Evolutionary conservation across 2,329 filamentous ascomycete genomes (phyloP).

Genomic region (Colletotrichum navitas): DNA sequence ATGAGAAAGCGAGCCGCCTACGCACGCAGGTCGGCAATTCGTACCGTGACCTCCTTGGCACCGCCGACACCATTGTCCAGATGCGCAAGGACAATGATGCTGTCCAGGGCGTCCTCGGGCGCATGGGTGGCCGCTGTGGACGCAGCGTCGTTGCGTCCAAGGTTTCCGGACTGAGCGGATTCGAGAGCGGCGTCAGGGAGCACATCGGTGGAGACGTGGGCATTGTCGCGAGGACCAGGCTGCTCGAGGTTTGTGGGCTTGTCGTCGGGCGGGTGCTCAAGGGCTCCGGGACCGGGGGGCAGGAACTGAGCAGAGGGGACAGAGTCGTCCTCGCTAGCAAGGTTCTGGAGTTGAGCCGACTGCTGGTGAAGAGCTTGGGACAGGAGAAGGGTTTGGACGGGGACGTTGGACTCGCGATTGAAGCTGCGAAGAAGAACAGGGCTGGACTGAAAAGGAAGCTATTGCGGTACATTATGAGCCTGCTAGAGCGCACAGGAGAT

Average conservation of each 20-base stretch:
- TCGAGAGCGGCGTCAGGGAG: constrained; percentile 50
- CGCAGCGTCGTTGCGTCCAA: constrained; percentile 77
- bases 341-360: constrained; percentile 79
- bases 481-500: constrained; percentile 73
- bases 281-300: constrained; percentile 48
- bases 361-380: constrained; percentile 80
- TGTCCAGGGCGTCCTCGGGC: constrained; percentile 78
- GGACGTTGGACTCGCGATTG: constrained; percentile 58
- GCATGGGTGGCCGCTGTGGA: constrained; percentile 83
- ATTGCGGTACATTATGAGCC: constrained; percentile 75
- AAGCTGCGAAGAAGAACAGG: constrained; percentile 74
- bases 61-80: constrained; percentile 91
- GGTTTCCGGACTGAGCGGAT: constrained; percentile 66
- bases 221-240: constrained; percentile 58
- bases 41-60: constrained; percentile 91
- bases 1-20: constrained; percentile 72
- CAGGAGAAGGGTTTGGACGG: constrained; percentile 55
- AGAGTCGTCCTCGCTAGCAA: constrained; percentile 73
- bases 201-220: constrained; percentile 7
- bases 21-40: constrained; percentile 74
- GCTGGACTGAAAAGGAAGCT: constrained; percentile 73
- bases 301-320: constrained; percentile 57
- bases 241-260: constrained; percentile 66
- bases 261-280: constrained; percentile 64
- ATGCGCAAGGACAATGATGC: constrained; percentile 85